These are phyloP conservation scores for Cladophialophora psammophila DNA, from an alignment of 2,329 filamentous ascomycete genomes.

Conservation along the genomic window DNA sequence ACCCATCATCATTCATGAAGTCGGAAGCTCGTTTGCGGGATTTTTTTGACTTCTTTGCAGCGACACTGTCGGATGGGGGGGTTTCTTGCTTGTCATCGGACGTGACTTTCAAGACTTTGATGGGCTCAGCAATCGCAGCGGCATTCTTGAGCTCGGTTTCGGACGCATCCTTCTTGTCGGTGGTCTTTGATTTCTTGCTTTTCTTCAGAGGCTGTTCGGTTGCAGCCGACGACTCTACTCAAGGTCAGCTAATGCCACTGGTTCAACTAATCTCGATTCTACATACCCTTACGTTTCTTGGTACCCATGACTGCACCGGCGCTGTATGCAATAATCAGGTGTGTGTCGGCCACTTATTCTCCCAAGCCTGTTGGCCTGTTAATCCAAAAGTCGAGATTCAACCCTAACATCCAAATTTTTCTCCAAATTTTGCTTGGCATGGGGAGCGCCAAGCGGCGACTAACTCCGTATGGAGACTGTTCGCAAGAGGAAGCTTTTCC, in stretches of 20 bases:
- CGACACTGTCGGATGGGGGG: constrained; percentile 45
- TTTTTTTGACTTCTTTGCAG: constrained; percentile 48
- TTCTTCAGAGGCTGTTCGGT: constrained; percentile 61
- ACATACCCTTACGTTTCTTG: constrained; percentile 41
- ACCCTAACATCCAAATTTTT: constrained; percentile 15
- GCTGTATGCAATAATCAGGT: neutral
- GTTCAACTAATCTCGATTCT: neutral
- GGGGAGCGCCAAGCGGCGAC: neutral
- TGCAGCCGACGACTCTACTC: constrained; percentile 27
- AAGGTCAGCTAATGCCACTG: constrained; percentile 7
- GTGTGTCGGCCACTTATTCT: neutral
- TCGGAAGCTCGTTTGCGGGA: constrained; percentile 58
- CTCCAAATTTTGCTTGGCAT: constrained; percentile 25
- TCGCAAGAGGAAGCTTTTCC: neutral
- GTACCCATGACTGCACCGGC: constrained; percentile 33
- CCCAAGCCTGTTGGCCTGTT: neutral
- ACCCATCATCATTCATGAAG: constrained; percentile 55
- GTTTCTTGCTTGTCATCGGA: constrained; percentile 30
- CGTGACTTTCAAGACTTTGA: neutral
- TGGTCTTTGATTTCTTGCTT: constrained; percentile 46
- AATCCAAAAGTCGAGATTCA: neutral
- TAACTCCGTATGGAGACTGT: neutral
- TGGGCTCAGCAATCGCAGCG: constrained; percentile 34
- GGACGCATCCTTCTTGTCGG: constrained; percentile 46
- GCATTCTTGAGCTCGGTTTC: constrained; percentile 39